Percentiles rank a stretch among this genome's conserved stretches.
These are phyloP conservation scores for Prunus davidiana DNA, from an alignment of 306 rosid species.

Conservation along the genomic window DNA sequence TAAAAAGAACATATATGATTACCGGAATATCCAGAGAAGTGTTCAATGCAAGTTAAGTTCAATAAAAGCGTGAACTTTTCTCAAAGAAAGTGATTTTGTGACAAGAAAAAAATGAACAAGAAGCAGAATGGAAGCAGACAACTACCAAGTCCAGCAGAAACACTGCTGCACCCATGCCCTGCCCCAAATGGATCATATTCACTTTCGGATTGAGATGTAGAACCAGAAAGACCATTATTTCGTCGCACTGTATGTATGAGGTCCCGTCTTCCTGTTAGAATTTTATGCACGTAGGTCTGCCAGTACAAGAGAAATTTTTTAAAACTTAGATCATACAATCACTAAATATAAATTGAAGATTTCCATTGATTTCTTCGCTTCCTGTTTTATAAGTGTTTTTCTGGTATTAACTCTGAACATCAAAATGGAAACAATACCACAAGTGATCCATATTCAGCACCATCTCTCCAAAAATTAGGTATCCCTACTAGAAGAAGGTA, in stretches of 20 bases:
- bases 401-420: not conserved
- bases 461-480: not conserved
- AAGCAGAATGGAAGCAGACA: slow-evolving; percentile 8
- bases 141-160: slow-evolving; percentile 96
- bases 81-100: not conserved
- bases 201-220: slow-evolving; percentile 68
- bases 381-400: not conserved
- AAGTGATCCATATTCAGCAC: not conserved
- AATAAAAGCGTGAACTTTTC: not conserved
- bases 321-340: not conserved
- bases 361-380: not conserved
- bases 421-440: not conserved
- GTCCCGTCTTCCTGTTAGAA: slow-evolving; percentile 83
- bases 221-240: slow-evolving; percentile 75
- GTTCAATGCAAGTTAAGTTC: not conserved
- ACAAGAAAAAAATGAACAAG: not conserved
- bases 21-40: not conserved
- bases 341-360: not conserved
- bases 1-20: not conserved
- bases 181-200: slow-evolving; percentile 88
- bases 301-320: slow-evolving; percentile 11
- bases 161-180: slow-evolving; percentile 96
- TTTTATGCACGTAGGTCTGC: slow-evolving; percentile 87
- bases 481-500: not conserved
- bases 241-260: slow-evolving; percentile 59